Base-by-base conservation (phyloP, 2,329 filamentous ascomycete species). In the Diaporthe nobilis region DNA sequence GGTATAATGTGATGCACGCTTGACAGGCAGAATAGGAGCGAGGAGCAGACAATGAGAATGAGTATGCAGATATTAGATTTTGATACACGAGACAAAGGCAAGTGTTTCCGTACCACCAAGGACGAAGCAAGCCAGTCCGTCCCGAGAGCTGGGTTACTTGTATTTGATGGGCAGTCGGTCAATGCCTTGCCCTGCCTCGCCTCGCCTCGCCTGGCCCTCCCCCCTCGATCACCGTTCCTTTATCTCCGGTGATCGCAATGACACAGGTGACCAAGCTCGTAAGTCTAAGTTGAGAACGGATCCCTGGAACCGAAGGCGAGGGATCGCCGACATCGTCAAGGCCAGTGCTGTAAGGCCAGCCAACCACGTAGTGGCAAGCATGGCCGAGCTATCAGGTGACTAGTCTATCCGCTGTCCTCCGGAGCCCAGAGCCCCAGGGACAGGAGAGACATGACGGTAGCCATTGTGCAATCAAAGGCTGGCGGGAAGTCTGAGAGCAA, bases 211-310 rank as follows among this genome's bases (percentile, higher is more conserved):
- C 20, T n/a, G 12, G 37, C 67, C 67, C 67, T 34, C 3, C 22
- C 53, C 53, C 49, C 44, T 72, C 55, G 42, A 72, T n/a, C 42
- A 57, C 57, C 42, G n/a, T 63, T 25, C 65, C 61, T 75, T 73
- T 75, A 77, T 75, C 76, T 77, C 76, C 76, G 76, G 63, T 77
- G 39, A 73, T 75, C 76, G 76, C 76, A 77, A 75, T 57, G 53
- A 51, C 44, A 75, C 65, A 55, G 47, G 63, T 53, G 68, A 47
- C 70, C 49, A 58, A 70, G 49, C 65, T 55, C 65, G 65, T 15
- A 55, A 70, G 65, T 70, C 65, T 70, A 70, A 42, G 65, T 70
- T 55, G 34, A 70, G 65, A 70, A 70, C 65, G 65, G 65, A 70
- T 70, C 65, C 65, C 65, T 70, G 65, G 49, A 34, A 60, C 72